phyloP scores from a whole-genome alignment of 2,329 filamentous ascomycete genomes.

The Xylariaceae sp. region DNA sequence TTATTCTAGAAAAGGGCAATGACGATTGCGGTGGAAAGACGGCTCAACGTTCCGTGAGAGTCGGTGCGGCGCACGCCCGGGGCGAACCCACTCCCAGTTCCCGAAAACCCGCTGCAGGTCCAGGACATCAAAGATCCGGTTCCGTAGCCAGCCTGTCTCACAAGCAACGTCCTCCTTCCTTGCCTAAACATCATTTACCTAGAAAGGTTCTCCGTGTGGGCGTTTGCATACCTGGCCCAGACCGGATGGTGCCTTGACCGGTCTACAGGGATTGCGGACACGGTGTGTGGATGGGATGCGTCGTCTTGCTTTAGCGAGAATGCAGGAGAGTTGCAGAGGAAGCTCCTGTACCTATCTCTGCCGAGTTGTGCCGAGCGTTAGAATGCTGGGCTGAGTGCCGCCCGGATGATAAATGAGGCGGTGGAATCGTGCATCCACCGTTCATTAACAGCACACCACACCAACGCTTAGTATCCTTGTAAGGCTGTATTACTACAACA shows the following conservation, averaged over 20 bases:
- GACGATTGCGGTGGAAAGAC: slow-evolving; percentile 13
- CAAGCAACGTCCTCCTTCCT: too few species aligned
- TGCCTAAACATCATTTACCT: slow-evolving; percentile 11
- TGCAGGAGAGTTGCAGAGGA: slow-evolving; percentile 13
- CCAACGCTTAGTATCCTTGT: too few species aligned
- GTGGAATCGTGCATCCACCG: too few species aligned
- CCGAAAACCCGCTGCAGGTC: slow-evolving; percentile 1
- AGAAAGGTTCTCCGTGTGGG: slow-evolving; percentile 13
- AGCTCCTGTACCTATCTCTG: slow-evolving; percentile 6
- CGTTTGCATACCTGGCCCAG: slow-evolving; percentile 6
- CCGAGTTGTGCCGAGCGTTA: slow-evolving; percentile 2
- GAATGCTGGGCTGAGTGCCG: too few species aligned
- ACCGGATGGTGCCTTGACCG: slow-evolving; percentile 12
- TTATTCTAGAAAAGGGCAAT: too few species aligned
- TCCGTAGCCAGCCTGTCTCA: too few species aligned
- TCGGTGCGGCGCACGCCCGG: slow-evolving; percentile 3
- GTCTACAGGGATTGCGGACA: slow-evolving; percentile 15
- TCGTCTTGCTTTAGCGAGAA: slow-evolving; percentile 12
- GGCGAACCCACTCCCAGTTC: neutral
- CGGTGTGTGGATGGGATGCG: slow-evolving; percentile 6
- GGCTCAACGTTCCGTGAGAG: slow-evolving; percentile 13
- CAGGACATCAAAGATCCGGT: too few species aligned
- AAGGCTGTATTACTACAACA: too few species aligned
- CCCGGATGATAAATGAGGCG: too few species aligned
- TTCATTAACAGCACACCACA: too few species aligned